These are phyloP conservation scores for Zygoascus flipseniorum DNA, from an alignment of 805 yeast genomes.

Conservation along the genomic window DNA sequence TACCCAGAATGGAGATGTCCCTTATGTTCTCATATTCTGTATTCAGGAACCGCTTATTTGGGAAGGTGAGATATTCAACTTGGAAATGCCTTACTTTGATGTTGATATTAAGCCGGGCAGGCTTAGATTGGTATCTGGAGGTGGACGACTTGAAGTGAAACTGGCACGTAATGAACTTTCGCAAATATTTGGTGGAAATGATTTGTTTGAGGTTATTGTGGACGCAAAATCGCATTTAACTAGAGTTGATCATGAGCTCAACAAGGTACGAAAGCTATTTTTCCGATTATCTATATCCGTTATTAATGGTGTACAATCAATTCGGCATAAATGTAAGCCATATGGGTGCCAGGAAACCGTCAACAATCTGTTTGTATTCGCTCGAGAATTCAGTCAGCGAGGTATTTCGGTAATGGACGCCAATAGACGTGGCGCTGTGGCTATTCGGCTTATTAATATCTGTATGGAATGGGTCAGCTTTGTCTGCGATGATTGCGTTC, in stretches of 20 bases:
- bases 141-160: constrained; percentile 52
- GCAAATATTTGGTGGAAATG: constrained; percentile 47
- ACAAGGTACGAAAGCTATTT: constrained; percentile 54
- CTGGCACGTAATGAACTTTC: constrained; percentile 49
- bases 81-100: constrained; percentile 29
- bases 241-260: constrained; percentile 64
- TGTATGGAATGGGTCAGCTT: constrained; percentile 89
- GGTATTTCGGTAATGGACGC: constrained; percentile 58
- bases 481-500: constrained; percentile 88
- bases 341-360: constrained; percentile 68
- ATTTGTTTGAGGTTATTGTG: constrained; percentile 36
- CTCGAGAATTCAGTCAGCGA: constrained; percentile 73
- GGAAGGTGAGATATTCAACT: constrained; percentile 70
- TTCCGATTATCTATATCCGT: constrained; percentile 60
- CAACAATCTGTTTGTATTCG: constrained; percentile 65
- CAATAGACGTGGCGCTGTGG: constrained; percentile 55
- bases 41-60: constrained; percentile 82
- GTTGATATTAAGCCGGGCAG: constrained; percentile 61
- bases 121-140: constrained; percentile 57
- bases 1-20: constrained; percentile 31
- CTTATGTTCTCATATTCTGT: constrained; percentile 64
- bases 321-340: constrained; percentile 43
- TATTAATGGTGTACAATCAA: constrained; percentile 48
- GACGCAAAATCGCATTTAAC: constrained; percentile 65
- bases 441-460: constrained; percentile 61